A percentile compares a stretch with the other conserved stretches of the same genome.
Evolutionary conservation across 2,329 filamentous ascomycete genomes (phyloP).

Genomic region (Thelonectria olida): DNA sequence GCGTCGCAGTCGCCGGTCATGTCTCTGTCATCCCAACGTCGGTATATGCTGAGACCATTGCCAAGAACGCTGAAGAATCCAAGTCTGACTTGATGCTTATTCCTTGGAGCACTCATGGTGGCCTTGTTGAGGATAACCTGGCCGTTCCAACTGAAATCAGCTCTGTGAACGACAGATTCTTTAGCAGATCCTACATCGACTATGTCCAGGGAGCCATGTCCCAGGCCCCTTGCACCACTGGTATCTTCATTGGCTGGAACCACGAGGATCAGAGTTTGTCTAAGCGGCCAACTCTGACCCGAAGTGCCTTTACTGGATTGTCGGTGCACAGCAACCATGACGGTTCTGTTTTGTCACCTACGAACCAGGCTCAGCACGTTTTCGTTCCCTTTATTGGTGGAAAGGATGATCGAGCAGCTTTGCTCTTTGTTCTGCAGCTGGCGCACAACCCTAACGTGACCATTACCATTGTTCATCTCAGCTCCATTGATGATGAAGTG

Average conservation of each 20-base stretch:
- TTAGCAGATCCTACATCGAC: slow-evolving; percentile 65
- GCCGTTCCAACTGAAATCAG: slow-evolving; percentile 24
- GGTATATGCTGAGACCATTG: slow-evolving; percentile 81
- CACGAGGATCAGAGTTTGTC: slow-evolving; percentile 41
- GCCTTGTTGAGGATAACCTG: slow-evolving; percentile 67
- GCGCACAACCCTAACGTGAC: slow-evolving; percentile 82
- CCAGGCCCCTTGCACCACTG: slow-evolving; percentile 78
- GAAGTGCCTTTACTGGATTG: slow-evolving; percentile 31
- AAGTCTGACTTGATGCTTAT: slow-evolving; percentile 80
- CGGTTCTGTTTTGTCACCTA: slow-evolving; percentile 62
- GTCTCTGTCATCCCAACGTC: slow-evolving; percentile 81
- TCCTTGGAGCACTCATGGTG: slow-evolving; percentile 89
- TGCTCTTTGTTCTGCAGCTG: slow-evolving; percentile 85
- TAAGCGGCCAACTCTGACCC: slow-evolving; percentile 59
- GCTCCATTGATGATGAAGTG: slow-evolving; percentile 31
- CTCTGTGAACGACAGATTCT: slow-evolving; percentile 37
- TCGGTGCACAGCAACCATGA: slow-evolving; percentile 56
- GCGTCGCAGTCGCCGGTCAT: slow-evolving; percentile 82
- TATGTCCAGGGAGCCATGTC: slow-evolving; percentile 78
- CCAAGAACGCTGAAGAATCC: slow-evolving; percentile 74
- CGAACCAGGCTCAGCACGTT: slow-evolving; percentile 80
- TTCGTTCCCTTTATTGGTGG: slow-evolving; percentile 90
- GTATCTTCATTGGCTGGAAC: slow-evolving; percentile 57
- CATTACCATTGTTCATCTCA: slow-evolving; percentile 72
- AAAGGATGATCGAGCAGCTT: slow-evolving; percentile 80